Evolutionary conservation across 2,329 filamentous ascomycete genomes (phyloP).

Genomic region (Fusarium xyrophilum): DNA sequence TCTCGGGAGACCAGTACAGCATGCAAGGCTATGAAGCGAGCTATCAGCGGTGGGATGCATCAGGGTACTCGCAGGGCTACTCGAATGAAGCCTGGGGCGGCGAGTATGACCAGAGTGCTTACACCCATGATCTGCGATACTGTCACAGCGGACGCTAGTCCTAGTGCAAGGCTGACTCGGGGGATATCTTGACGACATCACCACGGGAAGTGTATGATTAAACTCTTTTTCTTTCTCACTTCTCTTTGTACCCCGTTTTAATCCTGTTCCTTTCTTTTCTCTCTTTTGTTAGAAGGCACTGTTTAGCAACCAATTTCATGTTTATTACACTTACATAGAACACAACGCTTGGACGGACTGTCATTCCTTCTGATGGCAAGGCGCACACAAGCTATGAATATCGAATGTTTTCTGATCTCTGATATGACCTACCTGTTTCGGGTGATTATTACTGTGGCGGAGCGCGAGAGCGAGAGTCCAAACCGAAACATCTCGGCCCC

Average conservation of each 20-base stretch:
- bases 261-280: slow-evolving; percentile 3
- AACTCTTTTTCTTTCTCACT: background rate
- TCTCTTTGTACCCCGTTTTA: slow-evolving; percentile 29
- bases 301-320: background rate
- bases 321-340: slow-evolving; percentile 27
- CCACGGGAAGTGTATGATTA: slow-evolving; percentile 28
- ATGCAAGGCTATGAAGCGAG: slow-evolving; percentile 17
- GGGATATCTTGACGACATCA: slow-evolving; percentile 24
- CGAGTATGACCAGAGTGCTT: slow-evolving; percentile 34
- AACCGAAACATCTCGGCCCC: background rate
- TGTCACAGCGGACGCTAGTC: slow-evolving; percentile 19
- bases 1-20: slow-evolving; percentile 30
- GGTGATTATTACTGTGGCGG: slow-evolving; percentile 22
- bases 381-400: slow-evolving; percentile 19
- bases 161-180: slow-evolving; percentile 23
- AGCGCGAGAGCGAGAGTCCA: slow-evolving; percentile 15
- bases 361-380: slow-evolving; percentile 2
- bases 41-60: slow-evolving; percentile 30
- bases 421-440: slow-evolving; percentile 26
- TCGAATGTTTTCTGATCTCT: slow-evolving; percentile 25
- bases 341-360: background rate
- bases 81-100: slow-evolving; percentile 22
- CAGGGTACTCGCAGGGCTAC: slow-evolving; percentile 33
- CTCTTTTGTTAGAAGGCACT: slow-evolving; percentile 8
- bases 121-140: slow-evolving; percentile 35